These are phyloP conservation scores for Psilocybe azurescens DNA, from an alignment of 768 basidiomycete species.

Conservation along the genomic window DNA sequence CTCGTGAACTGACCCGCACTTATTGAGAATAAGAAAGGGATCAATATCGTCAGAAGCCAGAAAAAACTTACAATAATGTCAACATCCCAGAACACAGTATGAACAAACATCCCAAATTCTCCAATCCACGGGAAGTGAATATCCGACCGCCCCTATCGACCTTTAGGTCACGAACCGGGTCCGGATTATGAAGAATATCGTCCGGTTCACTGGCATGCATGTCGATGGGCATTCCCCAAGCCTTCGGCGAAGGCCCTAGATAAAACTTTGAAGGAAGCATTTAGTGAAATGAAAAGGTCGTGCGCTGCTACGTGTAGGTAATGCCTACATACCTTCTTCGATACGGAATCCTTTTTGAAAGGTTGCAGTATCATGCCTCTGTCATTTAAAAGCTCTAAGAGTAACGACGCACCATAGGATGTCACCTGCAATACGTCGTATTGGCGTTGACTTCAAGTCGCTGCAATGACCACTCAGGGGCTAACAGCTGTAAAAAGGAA, in stretches of 20 bases:
- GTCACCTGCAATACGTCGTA: not conserved
- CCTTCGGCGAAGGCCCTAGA: constrained; percentile 41
- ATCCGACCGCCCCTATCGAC: constrained; percentile 57
- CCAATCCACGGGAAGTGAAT: constrained; percentile 59
- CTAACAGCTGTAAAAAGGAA: not conserved
- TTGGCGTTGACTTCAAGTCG: not conserved
- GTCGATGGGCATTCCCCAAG: constrained; percentile 45
- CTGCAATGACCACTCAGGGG: not conserved
- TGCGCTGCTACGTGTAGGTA: not conserved
- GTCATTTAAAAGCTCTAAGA: not conserved
- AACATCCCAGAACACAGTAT: constrained; percentile 47
- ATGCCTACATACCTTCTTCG: not conserved
- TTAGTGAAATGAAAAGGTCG: not conserved
- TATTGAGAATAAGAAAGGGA: not conserved
- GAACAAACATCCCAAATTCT: constrained; percentile 62
- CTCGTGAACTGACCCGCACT: constrained; percentile 37
- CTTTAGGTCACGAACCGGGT: constrained; percentile 53
- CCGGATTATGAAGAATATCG: constrained; percentile 61
- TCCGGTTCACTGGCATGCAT: constrained; percentile 49
- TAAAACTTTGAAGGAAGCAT: constrained; percentile 27
- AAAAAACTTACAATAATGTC: constrained; percentile 49
- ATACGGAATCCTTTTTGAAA: not conserved
- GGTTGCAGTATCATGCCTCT: not conserved
- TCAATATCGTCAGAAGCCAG: not conserved
- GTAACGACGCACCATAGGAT: not conserved